Evolutionary conservation across 129 eudicot genomes (phyloP).

Genomic region (Sambucus nigra): DNA sequence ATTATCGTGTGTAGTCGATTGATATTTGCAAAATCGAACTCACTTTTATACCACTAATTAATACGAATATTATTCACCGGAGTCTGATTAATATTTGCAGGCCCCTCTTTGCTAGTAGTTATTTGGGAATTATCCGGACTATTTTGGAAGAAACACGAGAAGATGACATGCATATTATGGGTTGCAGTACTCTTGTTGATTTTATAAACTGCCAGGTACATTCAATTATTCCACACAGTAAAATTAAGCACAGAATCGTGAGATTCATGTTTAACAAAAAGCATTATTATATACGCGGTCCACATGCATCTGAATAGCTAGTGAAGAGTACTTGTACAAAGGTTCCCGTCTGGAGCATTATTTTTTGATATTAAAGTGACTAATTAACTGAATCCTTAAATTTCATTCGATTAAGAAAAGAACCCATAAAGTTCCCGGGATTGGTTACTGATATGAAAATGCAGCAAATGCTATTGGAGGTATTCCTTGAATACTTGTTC

Average conservation of each 20-base stretch:
- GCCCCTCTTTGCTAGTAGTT: conserved; percentile 71
- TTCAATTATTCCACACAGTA: not conserved
- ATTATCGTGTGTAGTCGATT: not conserved
- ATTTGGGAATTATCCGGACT: conserved; percentile 52
- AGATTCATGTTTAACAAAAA: not conserved
- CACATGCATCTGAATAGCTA: conserved; percentile 6
- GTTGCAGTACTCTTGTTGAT: conserved; percentile 56
- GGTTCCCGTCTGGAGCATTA: not conserved
- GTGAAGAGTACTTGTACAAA: not conserved
- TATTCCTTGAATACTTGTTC: not conserved
- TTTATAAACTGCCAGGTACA: conserved; percentile 62
- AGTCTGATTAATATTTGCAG: conserved; percentile 30
- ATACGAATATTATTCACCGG: conserved; percentile 1
- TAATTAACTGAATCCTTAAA: not conserved
- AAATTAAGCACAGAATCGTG: not conserved
- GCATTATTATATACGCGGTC: conserved; percentile 2
- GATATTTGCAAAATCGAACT: not conserved
- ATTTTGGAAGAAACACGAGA: conserved; percentile 49
- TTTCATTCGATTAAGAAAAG: not conserved
- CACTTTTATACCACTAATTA: not conserved
- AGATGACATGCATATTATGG: conserved; percentile 57
- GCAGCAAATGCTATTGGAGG: not conserved
- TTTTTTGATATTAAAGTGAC: not conserved
- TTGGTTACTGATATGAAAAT: not conserved
- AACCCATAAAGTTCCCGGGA: not conserved